A percentile compares a stretch with the other conserved stretches of the same genome.
Conservation (phyloP, 75 land plant genomes). For the Sequoiadendron giganteum region DNA sequence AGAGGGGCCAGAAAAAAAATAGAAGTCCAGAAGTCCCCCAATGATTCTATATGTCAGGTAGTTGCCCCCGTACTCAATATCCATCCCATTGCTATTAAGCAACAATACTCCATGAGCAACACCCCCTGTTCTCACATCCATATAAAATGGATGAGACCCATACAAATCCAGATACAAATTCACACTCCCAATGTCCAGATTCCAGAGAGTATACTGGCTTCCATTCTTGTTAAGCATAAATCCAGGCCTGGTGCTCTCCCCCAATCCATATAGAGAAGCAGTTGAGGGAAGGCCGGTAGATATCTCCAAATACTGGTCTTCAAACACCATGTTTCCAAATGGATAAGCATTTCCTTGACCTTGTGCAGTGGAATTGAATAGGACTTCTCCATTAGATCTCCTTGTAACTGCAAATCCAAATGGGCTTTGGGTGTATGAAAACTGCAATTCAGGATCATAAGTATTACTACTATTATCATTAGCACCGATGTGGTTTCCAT, state of each 20-base stretch:
- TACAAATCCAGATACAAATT: conserved; percentile 57
- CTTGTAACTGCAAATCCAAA: conserved; percentile 71
- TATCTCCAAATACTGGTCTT: conserved; percentile 90
- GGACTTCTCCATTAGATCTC: conserved; percentile 51
- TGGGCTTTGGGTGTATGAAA: conserved; percentile 64
- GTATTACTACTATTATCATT: neutral
- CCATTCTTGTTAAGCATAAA: conserved; percentile 46
- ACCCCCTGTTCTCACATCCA: conserved; percentile 55
- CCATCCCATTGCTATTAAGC: conserved; percentile 92
- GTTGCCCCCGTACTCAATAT: conserved; percentile 50
- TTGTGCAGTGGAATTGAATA: conserved; percentile 53
- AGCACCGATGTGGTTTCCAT: neutral
- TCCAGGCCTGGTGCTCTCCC: conserved; percentile 83
- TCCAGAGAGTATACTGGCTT: conserved; percentile 69
- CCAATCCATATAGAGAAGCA: conserved; percentile 75
- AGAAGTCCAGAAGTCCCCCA: conserved; percentile 80
- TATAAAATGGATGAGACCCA: conserved; percentile 76
- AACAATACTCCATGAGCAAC: conserved; percentile 67
- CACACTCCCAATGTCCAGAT: conserved; percentile 42
- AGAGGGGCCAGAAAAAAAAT: conserved; percentile 75
- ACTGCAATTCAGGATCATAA: conserved; percentile 33
- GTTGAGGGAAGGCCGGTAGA: conserved; percentile 57
- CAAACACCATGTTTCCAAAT: conserved; percentile 56
- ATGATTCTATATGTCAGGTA: conserved; percentile 61
- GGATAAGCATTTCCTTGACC: neutral